Conservation (phyloP, 495 filamentous ascomycete species). For the Podospora sp. region DNA sequence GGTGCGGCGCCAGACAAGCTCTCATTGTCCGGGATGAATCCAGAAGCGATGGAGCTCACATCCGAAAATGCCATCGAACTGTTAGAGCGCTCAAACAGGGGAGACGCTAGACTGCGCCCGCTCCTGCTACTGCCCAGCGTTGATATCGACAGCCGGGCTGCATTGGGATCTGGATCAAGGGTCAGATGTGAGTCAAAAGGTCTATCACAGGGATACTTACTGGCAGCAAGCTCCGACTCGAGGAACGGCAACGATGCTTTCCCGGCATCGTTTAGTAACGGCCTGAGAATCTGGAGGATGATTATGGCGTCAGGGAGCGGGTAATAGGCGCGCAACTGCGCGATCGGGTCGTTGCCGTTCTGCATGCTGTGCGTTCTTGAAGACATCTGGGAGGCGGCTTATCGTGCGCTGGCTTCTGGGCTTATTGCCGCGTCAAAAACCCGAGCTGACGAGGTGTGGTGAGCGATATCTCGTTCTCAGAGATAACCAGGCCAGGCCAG, state of each 20-base stretch:
- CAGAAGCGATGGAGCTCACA: constrained; percentile 18
- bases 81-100: constrained; percentile 8
- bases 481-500: background rate
- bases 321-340: constrained; percentile 16
- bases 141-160: constrained; percentile 12
- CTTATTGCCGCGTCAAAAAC: constrained; percentile 3
- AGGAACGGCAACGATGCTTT: constrained; percentile 7
- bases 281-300: constrained; percentile 11
- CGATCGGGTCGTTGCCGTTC: constrained; percentile 10
- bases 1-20: background rate
- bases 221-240: constrained; percentile 14
- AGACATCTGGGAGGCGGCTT: background rate
- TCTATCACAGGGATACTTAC: background rate
- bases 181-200: background rate
- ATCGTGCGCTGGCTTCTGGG: background rate
- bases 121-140: constrained; percentile 16
- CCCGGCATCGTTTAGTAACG: constrained; percentile 13
- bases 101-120: constrained; percentile 13
- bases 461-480: background rate
- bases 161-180: background rate
- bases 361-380: constrained; percentile 12
- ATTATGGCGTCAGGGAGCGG: constrained; percentile 10
- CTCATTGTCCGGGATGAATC: constrained; percentile 13
- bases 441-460: background rate
- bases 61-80: constrained; percentile 22